Base-by-base conservation (phyloP, 202 grass and related monocot genomes). In the Panicum virgatum region DNA sequence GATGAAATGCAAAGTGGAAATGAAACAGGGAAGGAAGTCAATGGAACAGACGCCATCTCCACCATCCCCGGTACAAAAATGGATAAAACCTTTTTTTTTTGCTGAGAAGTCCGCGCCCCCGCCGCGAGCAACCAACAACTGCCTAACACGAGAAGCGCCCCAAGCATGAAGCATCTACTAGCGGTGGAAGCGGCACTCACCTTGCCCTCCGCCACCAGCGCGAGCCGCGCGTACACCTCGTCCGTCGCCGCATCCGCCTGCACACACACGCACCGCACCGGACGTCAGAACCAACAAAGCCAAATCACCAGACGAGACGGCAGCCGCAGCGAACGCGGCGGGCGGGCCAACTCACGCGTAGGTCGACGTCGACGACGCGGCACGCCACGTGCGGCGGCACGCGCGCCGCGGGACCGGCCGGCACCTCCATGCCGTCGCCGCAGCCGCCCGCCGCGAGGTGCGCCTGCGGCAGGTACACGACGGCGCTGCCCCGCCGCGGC, bases 391-490 rank as follows among this genome's bases (percentile, higher is more conserved):
- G 96, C 11, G 88, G 75, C 63, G 85, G 92, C 87, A 94, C 51
- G 53, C 52, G 66, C 66, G 59, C 30, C 39, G 43, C 65, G 7
- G 78, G 48, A 10, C 34, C 75, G 42, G 46, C 19, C 3, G 69
- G 43, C 9, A 48, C 23, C 0, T 76, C 61, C 34, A 25, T 78
- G 3, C 70, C 59, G 12, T 52, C 84, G 61, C 66, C 80, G 50
- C 3, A 1, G 23, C 75, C 84, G 4, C 77, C 78, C 7, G 90
- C 80, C 15, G 88, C 90, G 52, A 96, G 82, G 82, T 98, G 96
- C 48, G 85, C 96, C 85, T 98, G 92, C 25, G 92, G 96, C 19
- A 98, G 87, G 85, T 98, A 98, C 45, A 98, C 90, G 6, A 98
- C 80, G 61, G 89, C 70, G 89, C 96, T 89, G 6, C 90, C 90